These are phyloP conservation scores for Psilocybe subaeruginosa DNA, from an alignment of 768 basidiomycete genomes.

Conservation along the genomic window DNA sequence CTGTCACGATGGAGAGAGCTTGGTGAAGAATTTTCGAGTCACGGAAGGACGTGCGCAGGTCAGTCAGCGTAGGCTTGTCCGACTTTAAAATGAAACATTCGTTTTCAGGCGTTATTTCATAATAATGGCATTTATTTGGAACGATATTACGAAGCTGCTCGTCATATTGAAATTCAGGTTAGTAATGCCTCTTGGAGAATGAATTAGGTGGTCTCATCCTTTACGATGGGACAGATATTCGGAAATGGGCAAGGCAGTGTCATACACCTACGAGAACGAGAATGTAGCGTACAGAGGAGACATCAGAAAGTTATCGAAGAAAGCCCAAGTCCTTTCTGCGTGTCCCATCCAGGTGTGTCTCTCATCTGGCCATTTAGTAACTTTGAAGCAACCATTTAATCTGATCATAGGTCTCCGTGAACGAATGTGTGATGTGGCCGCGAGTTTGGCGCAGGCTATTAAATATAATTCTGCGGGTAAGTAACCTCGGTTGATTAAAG, in stretches of 20 bases:
- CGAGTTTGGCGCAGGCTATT: constrained; percentile 48
- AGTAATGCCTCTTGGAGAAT: background rate
- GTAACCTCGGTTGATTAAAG: background rate
- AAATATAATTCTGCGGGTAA: constrained; percentile 63
- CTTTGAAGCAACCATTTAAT: background rate
- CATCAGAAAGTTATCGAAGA: constrained; percentile 80
- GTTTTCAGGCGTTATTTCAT: constrained; percentile 46
- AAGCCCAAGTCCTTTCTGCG: constrained; percentile 62
- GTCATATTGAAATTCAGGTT: constrained; percentile 73
- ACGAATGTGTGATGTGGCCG: constrained; percentile 56
- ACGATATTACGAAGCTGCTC: constrained; percentile 52
- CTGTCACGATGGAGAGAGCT: constrained; percentile 44
- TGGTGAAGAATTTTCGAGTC: constrained; percentile 35
- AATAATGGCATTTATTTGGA: constrained; percentile 61
- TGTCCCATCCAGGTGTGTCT: constrained; percentile 42
- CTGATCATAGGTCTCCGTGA: constrained; percentile 41
- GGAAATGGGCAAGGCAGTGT: constrained; percentile 64
- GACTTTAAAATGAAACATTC: background rate
- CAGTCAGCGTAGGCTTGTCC: constrained; percentile 9
- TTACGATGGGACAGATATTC: constrained; percentile 49
- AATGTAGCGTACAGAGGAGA: constrained; percentile 69
- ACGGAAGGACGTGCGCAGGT: constrained; percentile 50
- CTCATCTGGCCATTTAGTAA: background rate
- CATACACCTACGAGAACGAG: constrained; percentile 69
- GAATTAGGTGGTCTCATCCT: too few species aligned